phyloP scores from a whole-genome alignment of 169 alveolate species.

The Plasmodium blacklocki region DNA sequence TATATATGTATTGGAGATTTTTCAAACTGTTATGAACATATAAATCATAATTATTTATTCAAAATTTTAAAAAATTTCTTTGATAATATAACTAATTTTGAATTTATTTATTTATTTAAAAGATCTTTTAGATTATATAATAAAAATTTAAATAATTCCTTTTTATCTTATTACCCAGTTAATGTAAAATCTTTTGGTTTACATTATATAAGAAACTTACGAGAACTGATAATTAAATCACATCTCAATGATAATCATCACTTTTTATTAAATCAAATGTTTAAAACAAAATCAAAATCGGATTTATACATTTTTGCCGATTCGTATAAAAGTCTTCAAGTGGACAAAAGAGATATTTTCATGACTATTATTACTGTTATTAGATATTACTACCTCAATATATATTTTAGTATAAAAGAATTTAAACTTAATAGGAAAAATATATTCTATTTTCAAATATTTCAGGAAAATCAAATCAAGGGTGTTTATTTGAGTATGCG shows the following conservation, averaged over 20 bases:
- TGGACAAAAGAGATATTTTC: conserved; percentile 67
- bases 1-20: conserved; percentile 75
- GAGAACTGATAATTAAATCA: conserved; percentile 49
- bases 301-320: conserved; percentile 58
- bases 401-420: conserved; percentile 61
- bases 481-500: conserved; percentile 3
- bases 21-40: conserved; percentile 70
- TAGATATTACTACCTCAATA: conserved; percentile 55
- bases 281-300: conserved; percentile 23
- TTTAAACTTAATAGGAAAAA: conserved; percentile 36
- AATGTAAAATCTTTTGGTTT: conserved; percentile 44
- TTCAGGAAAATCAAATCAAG: conserved; percentile 18
- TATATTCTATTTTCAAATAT: conserved; percentile 69
- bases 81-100: conserved; percentile 57
- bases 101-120: conserved; percentile 70
- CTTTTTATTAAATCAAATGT: conserved; percentile 47
- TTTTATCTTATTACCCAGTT: conserved; percentile 64
- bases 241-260: conserved; percentile 7
- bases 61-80: conserved; percentile 47
- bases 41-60: conserved; percentile 68
- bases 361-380: conserved; percentile 64
- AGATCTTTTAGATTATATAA: conserved; percentile 70
- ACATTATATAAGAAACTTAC: conserved; percentile 39
- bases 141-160: conserved; percentile 39
- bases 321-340: conserved; percentile 64